Conservation (phyloP, 768 basidiomycete genomes). For the Dacryopinax spathularia region DNA sequence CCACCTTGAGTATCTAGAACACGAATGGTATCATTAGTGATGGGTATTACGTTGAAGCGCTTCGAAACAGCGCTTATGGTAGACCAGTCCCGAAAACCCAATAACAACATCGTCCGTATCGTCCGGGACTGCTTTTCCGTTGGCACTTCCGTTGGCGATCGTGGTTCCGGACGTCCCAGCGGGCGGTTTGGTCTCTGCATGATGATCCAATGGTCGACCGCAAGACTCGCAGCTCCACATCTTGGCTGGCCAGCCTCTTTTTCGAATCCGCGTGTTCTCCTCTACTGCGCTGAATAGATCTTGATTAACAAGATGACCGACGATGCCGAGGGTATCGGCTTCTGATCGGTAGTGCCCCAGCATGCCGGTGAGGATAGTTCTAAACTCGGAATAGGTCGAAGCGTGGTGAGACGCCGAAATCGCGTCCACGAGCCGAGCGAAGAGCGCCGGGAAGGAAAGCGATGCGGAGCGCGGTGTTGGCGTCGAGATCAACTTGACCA, state of each 20-base stretch:
- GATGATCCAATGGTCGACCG: neutral
- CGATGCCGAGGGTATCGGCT: conserved; percentile 75
- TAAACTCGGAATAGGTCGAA: conserved; percentile 73
- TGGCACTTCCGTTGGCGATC: neutral
- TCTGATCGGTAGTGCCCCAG: conserved; percentile 86
- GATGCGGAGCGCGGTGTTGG: conserved; percentile 46
- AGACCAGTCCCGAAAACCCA: neutral
- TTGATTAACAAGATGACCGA: conserved; percentile 62
- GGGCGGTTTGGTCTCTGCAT: neutral
- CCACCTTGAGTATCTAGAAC: neutral
- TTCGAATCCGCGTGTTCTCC: conserved; percentile 41
- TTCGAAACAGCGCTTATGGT: conserved; percentile 1
- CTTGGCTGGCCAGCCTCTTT: conserved; percentile 33
- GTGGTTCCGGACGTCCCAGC: neutral
- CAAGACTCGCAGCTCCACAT: conserved; percentile 6
- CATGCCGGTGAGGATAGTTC: conserved; percentile 86
- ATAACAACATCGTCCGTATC: neutral
- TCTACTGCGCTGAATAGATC: conserved; percentile 69
- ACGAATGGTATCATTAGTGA: neutral
- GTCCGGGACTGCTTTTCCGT: neutral
- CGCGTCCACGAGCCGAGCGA: conserved; percentile 79
- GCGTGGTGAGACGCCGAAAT: conserved; percentile 30
- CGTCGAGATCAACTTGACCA: conserved; percentile 69
- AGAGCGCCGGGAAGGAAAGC: conserved; percentile 81
- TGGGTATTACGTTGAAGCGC: neutral